phyloP scores from a whole-genome alignment of 257 asterid genomes.

The Capsicum pubescens region DNA sequence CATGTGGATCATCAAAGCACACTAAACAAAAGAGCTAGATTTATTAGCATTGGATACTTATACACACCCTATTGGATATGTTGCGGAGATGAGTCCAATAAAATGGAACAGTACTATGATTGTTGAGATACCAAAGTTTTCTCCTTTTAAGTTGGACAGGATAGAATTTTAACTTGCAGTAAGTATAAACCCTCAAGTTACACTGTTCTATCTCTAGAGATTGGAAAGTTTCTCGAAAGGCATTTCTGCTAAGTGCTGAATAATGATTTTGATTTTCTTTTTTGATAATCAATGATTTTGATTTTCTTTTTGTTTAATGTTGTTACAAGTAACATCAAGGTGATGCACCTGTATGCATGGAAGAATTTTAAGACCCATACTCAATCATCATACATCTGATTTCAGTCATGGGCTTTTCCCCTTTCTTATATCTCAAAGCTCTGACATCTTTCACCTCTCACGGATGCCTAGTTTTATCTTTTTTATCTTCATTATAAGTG shows the following conservation, averaged over 20 bases:
- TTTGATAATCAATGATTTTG: neutral
- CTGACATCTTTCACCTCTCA: neutral
- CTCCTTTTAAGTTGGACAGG: neutral
- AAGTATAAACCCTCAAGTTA: neutral
- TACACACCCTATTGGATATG: neutral
- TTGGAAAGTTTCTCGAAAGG: neutral
- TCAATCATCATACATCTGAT: conserved; percentile 1
- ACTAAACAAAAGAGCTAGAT: conserved; percentile 12
- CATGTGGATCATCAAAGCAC: neutral
- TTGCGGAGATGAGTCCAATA: neutral
- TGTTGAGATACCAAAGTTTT: neutral
- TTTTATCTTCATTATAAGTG: neutral
- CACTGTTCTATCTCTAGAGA: neutral
- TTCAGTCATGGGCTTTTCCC: neutral
- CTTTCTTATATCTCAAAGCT: neutral
- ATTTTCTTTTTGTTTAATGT: neutral
- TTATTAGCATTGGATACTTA: neutral
- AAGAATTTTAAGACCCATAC: neutral
- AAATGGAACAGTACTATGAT: neutral
- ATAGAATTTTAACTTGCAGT: neutral
- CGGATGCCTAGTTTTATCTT: neutral
- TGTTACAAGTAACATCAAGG: conserved; percentile 8
- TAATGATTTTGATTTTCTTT: neutral
- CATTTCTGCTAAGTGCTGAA: neutral
- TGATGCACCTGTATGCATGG: conserved; percentile 13